Evolutionary conservation across 1,139 yeast species (phyloP).

Genomic region (Casaregolazyma suthepensis): DNA sequence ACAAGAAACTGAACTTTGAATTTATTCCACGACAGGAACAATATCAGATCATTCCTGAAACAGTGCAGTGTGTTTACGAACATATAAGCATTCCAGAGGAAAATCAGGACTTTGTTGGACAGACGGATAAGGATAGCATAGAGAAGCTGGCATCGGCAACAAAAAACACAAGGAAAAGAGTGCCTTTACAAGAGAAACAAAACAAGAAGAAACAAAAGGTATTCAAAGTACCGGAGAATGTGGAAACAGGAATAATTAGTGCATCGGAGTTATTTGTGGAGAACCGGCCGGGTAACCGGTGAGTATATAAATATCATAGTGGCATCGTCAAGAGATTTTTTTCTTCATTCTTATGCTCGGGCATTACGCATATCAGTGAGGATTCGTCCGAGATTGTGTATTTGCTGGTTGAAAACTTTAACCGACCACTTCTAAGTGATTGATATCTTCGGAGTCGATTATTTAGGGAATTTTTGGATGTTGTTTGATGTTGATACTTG

Average conservation of each 20-base stretch:
- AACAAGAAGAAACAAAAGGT: constrained; percentile 29
- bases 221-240: constrained; percentile 79
- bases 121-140: constrained; percentile 50
- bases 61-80: constrained; percentile 36
- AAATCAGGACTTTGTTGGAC: constrained; percentile 42
- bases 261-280: constrained; percentile 33
- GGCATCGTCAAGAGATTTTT: constrained; percentile 6
- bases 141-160: constrained; percentile 46
- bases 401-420: constrained; percentile 99
- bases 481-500: constrained; percentile 8
- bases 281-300: not conserved
- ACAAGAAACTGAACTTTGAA: constrained; percentile 20
- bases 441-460: constrained; percentile 20
- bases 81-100: constrained; percentile 66
- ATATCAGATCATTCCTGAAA: not conserved
- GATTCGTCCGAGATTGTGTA: constrained; percentile 99
- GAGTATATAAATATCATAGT: not conserved
- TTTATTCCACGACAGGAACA: constrained; percentile 36
- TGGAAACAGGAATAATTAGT: constrained; percentile 57
- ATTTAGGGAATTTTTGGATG: constrained; percentile 75
- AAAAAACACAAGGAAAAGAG: constrained; percentile 13
- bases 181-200: constrained; percentile 4
- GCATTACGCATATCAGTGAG: constrained; percentile 99
- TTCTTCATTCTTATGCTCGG: constrained; percentile 93
- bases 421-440: constrained; percentile 91